Conservation (phyloP, 2,329 filamentous ascomycete genomes). For the Aspergillus uvarum region DNA sequence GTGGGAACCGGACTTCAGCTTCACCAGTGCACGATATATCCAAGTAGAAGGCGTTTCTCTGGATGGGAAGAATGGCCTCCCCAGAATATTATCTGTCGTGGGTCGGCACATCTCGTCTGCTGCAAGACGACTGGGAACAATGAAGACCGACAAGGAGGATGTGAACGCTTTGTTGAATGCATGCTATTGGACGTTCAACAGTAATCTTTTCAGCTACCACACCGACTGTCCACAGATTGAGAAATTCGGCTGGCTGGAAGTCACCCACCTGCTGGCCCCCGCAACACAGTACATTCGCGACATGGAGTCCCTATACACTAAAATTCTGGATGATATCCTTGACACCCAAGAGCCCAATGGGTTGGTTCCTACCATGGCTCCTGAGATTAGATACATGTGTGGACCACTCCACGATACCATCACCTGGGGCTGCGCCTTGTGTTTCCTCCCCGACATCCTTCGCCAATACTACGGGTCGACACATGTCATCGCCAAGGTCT, state of each 20-base stretch:
- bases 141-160: constrained; percentile 25
- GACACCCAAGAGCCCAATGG: constrained; percentile 48
- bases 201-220: constrained; percentile 49
- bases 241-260: constrained; percentile 53
- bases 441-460: constrained; percentile 24
- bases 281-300: constrained; percentile 50
- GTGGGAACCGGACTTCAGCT: constrained; percentile 27
- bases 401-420: constrained; percentile 49
- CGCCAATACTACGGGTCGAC: constrained; percentile 24
- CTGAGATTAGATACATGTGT: constrained; percentile 51
- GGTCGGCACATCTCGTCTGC: constrained; percentile 25
- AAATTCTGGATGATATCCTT: constrained; percentile 50
- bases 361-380: constrained; percentile 50
- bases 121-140: constrained; percentile 20
- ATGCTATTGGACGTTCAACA: constrained; percentile 48
- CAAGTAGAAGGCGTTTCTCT: constrained; percentile 24
- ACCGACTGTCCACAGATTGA: constrained; percentile 51
- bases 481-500: constrained; percentile 21
- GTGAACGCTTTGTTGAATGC: constrained; percentile 34
- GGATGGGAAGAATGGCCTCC: constrained; percentile 9
- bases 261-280: constrained; percentile 48
- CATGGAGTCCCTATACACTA: constrained; percentile 49
- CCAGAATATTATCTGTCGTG: constrained; percentile 18
- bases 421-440: constrained; percentile 27
- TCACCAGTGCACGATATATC: constrained; percentile 27